phyloP scores from a whole-genome alignment of 2,329 filamentous ascomycete species.

The Neopestalotiopsis sp. region DNA sequence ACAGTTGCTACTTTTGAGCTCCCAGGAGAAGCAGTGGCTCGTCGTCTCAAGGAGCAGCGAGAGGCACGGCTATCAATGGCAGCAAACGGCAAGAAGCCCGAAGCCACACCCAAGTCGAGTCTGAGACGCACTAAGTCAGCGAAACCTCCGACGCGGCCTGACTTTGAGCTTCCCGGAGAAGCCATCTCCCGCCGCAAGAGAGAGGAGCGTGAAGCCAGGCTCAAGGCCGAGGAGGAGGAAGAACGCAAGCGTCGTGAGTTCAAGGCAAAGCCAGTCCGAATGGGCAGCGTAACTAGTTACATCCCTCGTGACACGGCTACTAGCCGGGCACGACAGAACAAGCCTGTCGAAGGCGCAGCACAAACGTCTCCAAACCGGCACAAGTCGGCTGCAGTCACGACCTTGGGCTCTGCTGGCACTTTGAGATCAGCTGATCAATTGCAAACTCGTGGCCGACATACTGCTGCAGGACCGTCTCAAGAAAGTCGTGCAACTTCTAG shows the following conservation, averaged over 20 bases:
- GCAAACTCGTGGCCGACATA: conserved; percentile 33
- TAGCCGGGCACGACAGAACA: conserved; percentile 61
- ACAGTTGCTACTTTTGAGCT: conserved; percentile 66
- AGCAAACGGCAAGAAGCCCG: conserved; percentile 31
- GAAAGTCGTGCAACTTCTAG: conserved; percentile 49
- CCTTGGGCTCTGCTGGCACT: conserved; percentile 36
- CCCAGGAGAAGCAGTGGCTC: conserved; percentile 66
- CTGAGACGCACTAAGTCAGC: conserved; percentile 53
- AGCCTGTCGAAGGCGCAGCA: conserved; percentile 37
- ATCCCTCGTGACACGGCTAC: conserved; percentile 62
- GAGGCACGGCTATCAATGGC: conserved; percentile 47
- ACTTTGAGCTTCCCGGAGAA: conserved; percentile 69
- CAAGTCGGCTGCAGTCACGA: conserved; percentile 34
- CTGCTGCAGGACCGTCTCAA: conserved; percentile 25
- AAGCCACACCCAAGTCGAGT: conserved; percentile 27
- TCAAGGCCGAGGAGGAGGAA: conserved; percentile 65
- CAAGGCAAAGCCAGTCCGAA: conserved; percentile 64
- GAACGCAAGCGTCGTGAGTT: conserved; percentile 66
- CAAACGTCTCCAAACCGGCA: conserved; percentile 26
- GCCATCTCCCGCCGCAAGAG: conserved; percentile 62
- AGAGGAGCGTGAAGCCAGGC: conserved; percentile 56
- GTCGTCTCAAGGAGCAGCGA: conserved; percentile 62
- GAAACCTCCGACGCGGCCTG: conserved; percentile 58
- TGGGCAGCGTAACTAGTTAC: conserved; percentile 46
- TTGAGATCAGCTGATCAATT: conserved; percentile 36